These are phyloP conservation scores for Diversispora epigaea DNA, from an alignment of 192 early-diverging fungal genomes.

Conservation along the genomic window DNA sequence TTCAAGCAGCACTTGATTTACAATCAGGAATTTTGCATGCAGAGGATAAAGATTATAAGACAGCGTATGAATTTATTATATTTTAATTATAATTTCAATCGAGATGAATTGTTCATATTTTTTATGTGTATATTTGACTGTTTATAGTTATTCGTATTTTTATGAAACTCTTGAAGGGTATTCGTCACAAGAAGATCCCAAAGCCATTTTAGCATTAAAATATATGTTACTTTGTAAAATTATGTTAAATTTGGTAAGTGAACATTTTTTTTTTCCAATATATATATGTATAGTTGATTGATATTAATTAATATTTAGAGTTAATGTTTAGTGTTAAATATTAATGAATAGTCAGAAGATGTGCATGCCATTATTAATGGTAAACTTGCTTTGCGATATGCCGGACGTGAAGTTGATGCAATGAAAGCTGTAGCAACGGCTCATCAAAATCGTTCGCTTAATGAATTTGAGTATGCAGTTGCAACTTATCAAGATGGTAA, in stretches of 20 bases:
- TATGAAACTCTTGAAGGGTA: conserved; percentile 97
- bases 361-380: conserved; percentile 88
- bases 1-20: conserved; percentile 96
- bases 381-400: conserved; percentile 88
- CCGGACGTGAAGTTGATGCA: conserved; percentile 85
- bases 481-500: conserved; percentile 80
- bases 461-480: conserved; percentile 93
- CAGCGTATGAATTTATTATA: conserved; percentile 60
- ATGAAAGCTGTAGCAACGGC: conserved; percentile 94
- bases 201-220: conserved; percentile 88
- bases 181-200: conserved; percentile 82
- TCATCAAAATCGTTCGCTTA: conserved; percentile 94
- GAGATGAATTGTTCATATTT: background rate
- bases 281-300: background rate
- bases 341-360: conserved; percentile 76
- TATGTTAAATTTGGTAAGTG: conserved; percentile 89
- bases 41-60: conserved; percentile 99
- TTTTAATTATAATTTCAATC: too few relatives aligned
- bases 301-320: conserved; percentile 9
- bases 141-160: conserved; percentile 80
- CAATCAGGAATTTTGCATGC: conserved; percentile 97
- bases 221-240: conserved; percentile 99
- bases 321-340: conserved; percentile 2
- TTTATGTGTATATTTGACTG: background rate
- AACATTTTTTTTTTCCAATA: background rate